phyloP scores from a whole-genome alignment of 768 basidiomycete species.

The Grammothele lineata region DNA sequence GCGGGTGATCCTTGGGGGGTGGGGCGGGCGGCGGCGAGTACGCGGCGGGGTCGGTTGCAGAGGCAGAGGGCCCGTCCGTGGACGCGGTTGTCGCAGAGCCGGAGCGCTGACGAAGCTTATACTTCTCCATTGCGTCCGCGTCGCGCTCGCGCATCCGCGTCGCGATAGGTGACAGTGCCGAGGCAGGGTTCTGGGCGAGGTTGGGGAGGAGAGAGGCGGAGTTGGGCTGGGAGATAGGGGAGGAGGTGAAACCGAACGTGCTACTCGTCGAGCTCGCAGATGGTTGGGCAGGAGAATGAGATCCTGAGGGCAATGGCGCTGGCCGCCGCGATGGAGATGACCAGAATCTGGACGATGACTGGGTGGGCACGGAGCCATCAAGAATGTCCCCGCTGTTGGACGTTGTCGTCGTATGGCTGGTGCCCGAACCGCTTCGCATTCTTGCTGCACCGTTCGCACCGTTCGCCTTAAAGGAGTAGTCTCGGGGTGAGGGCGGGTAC shows the following conservation, averaged over 20 bases:
- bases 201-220: constrained; percentile 27
- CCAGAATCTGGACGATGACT: constrained; percentile 39
- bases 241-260: constrained; percentile 36
- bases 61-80: constrained; percentile 65
- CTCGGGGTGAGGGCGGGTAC: constrained; percentile 43
- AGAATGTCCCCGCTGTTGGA: constrained; percentile 71
- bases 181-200: constrained; percentile 30
- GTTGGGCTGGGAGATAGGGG: constrained; percentile 29
- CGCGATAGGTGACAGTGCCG: constrained; percentile 71
- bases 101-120: constrained; percentile 76
- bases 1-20: constrained; percentile 41
- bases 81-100: constrained; percentile 73
- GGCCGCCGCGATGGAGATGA: constrained; percentile 29
- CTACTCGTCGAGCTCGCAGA: constrained; percentile 34
- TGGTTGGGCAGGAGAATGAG: constrained; percentile 62
- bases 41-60: constrained; percentile 49
- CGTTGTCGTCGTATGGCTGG: constrained; percentile 71
- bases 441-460: constrained; percentile 38
- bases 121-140: constrained; percentile 86
- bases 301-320: constrained; percentile 37
- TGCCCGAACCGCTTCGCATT: constrained; percentile 78
- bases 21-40: constrained; percentile 46
- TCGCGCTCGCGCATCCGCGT: constrained; percentile 80
- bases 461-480: constrained; percentile 4
- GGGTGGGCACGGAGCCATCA: constrained; percentile 38